These are phyloP conservation scores for Penicillium desertorum DNA, from an alignment of 495 filamentous ascomycete species.

Conservation along the genomic window DNA sequence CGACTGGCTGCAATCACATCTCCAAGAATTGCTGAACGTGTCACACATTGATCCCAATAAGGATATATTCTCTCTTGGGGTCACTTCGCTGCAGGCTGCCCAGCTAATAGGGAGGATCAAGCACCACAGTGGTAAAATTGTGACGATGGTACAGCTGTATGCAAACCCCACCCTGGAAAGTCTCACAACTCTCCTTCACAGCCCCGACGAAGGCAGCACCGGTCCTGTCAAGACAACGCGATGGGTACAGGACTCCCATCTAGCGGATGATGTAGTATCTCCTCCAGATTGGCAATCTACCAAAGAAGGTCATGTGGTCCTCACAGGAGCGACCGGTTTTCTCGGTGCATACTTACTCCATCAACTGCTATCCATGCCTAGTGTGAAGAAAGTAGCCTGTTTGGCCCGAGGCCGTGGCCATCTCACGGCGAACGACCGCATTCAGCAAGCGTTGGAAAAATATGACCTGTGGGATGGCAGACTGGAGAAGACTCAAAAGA, in stretches of 20 bases:
- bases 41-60: too few species aligned
- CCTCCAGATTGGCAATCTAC: background rate
- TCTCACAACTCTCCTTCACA: too few species aligned
- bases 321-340: slow-evolving; percentile 21
- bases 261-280: background rate
- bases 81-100: too few species aligned
- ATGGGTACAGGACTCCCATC: background rate
- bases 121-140: too few species aligned
- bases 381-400: slow-evolving; percentile 17
- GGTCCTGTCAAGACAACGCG: too few species aligned
- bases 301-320: slow-evolving; percentile 4
- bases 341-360: slow-evolving; percentile 5
- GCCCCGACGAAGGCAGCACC: too few species aligned
- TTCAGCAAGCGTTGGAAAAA: slow-evolving; percentile 6
- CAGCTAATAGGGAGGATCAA: too few species aligned
- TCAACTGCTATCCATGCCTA: slow-evolving; percentile 4
- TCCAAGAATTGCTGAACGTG: too few species aligned
- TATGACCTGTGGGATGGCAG: slow-evolving; percentile 12
- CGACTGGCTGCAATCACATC: too few species aligned
- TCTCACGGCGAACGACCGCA: background rate
- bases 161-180: too few species aligned
- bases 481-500: background rate
- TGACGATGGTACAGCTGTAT: too few species aligned
- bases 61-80: too few species aligned
- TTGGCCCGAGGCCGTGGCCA: slow-evolving; percentile 5